These are phyloP conservation scores for Geranium incanum DNA, from an alignment of 441 rosid species.

Conservation along the genomic window DNA sequence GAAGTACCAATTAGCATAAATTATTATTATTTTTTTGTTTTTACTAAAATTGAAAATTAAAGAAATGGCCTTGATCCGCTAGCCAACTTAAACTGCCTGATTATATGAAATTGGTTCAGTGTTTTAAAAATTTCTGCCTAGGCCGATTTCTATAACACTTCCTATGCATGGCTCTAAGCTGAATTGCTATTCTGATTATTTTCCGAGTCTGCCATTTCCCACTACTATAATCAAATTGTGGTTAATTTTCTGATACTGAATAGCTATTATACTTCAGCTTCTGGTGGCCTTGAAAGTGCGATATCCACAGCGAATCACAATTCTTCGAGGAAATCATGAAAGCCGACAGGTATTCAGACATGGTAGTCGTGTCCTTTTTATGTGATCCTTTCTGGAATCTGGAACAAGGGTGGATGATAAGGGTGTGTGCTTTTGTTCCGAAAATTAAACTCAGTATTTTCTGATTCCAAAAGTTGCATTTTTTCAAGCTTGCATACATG, in stretches of 20 bases:
- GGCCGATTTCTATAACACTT: too few species aligned
- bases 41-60: too few species aligned
- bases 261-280: conserved; percentile 35
- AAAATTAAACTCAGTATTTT: neutral
- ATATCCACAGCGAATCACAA: conserved; percentile 53
- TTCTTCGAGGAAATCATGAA: conserved; percentile 29
- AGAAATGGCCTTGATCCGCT: too few species aligned
- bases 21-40: too few species aligned
- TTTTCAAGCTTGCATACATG: neutral
- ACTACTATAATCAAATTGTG: neutral
- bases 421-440: neutral
- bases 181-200: too few species aligned
- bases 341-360: conserved; percentile 5
- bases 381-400: neutral
- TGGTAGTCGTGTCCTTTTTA: neutral
- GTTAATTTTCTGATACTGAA: conserved; percentile 18
- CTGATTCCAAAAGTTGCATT: neutral
- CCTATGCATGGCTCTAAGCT: too few species aligned
- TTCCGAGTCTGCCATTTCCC: too few species aligned
- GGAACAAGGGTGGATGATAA: neutral
- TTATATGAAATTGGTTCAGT: too few species aligned
- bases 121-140: too few species aligned
- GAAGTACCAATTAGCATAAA: too few species aligned
- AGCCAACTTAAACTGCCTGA: too few species aligned
- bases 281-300: conserved; percentile 66